A percentile compares a stretch with the other conserved stretches of the same genome.
Conservation (phyloP, 139 green algal species). For the Auxenochlorella pyrenoidosa region DNA sequence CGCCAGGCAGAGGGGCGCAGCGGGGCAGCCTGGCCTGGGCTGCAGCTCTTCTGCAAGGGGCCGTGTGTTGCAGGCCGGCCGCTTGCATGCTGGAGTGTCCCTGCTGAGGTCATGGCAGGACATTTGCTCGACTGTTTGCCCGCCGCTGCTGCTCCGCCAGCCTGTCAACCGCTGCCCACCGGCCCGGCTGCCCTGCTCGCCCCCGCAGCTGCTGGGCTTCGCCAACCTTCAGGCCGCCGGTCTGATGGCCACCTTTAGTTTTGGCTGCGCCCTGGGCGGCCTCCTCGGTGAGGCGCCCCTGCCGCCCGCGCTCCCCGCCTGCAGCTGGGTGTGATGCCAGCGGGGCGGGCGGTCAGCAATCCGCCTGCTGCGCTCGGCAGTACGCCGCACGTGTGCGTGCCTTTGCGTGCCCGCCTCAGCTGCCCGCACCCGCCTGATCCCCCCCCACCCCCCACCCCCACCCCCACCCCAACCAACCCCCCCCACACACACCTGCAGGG, state of each 20-base stretch:
- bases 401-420: not conserved
- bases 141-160: not conserved
- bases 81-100: no score
- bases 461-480: not conserved
- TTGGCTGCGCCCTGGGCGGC: slow-evolving; percentile 60
- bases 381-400: no score
- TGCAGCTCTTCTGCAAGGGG: no score
- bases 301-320: no score
- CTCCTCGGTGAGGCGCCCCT: slow-evolving; percentile 75
- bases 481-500: not conserved
- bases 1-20: no score
- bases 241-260: slow-evolving; percentile 60
- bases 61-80: no score
- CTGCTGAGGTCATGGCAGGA: no score
- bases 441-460: not conserved
- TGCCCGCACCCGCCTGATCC: not conserved
- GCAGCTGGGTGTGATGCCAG: no score
- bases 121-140: no score
- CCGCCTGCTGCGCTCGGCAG: no score
- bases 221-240: slow-evolving; percentile 36
- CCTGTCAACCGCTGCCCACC: no score
- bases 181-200: not conserved
- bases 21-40: not conserved
- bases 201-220: slow-evolving; percentile 80
- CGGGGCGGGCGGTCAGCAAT: no score